Conservation (phyloP, 2,329 filamentous ascomycete species). For the Sarocladium oryzae region DNA sequence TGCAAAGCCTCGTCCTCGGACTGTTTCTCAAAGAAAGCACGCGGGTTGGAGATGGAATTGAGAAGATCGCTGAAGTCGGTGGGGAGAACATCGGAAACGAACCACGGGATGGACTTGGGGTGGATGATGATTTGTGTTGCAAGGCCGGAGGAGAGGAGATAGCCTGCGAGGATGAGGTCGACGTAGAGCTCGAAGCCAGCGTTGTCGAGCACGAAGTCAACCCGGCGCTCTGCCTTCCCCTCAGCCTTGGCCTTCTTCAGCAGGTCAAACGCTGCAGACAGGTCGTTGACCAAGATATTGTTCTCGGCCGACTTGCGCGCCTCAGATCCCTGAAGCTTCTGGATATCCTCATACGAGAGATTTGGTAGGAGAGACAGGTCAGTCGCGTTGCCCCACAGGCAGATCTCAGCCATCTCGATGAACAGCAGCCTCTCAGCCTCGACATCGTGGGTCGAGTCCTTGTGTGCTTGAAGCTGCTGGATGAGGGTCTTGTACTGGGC, state of each 20-base stretch:
- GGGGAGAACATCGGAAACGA: conserved; percentile 90
- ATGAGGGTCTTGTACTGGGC: conserved; percentile 71
- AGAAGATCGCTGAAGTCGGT: conserved; percentile 80
- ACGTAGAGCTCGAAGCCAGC: conserved; percentile 97
- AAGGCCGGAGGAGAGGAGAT: conserved; percentile 75
- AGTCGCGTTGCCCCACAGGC: conserved; percentile 94
- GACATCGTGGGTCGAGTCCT: conserved; percentile 47
- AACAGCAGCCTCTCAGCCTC: conserved; percentile 75
- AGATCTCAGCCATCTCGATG: conserved; percentile 91
- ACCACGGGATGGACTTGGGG: conserved; percentile 95
- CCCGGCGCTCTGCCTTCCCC: conserved; percentile 61
- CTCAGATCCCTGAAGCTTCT: conserved; percentile 86
- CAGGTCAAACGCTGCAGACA: conserved; percentile 62
- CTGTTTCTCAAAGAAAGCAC: conserved; percentile 69
- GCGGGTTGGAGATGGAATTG: conserved; percentile 69
- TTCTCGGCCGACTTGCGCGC: conserved; percentile 81
- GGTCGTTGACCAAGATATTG: conserved; percentile 88
- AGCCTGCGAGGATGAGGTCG: conserved; percentile 86
- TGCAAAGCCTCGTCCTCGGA: conserved; percentile 59
- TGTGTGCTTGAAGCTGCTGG: conserved; percentile 52
- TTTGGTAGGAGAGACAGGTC: conserved; percentile 87
- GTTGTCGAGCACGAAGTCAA: conserved; percentile 96
- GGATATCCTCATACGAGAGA: conserved; percentile 90
- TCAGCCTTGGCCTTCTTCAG: conserved; percentile 59
- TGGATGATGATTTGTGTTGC: conserved; percentile 85